Evolutionary conservation across 257 asterid species (phyloP).

Genomic region (Penstemon davidsonii): DNA sequence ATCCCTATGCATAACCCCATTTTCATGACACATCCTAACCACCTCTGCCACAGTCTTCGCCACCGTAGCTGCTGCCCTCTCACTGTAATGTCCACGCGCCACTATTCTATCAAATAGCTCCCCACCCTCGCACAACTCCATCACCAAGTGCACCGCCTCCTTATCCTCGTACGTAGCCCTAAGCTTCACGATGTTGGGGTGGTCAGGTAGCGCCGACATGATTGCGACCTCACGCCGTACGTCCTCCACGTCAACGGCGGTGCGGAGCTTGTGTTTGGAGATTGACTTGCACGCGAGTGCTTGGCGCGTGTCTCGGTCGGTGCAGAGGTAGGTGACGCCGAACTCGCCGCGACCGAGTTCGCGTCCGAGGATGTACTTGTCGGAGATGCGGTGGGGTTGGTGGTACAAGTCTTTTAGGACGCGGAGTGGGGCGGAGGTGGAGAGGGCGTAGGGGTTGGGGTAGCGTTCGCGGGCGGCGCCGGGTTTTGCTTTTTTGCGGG

Average conservation of each 20-base stretch:
- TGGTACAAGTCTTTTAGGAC: slow-evolving; percentile 66
- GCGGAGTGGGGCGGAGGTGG: slow-evolving; percentile 63
- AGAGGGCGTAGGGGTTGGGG: slow-evolving; percentile 64
- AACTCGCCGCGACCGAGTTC: slow-evolving; percentile 96
- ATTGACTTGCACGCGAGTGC: slow-evolving; percentile 92
- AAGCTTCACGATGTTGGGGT: slow-evolving; percentile 71
- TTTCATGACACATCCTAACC: slow-evolving; percentile 74
- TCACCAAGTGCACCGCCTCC: slow-evolving; percentile 88
- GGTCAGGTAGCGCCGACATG: slow-evolving; percentile 88
- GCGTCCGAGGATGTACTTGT: slow-evolving; percentile 78
- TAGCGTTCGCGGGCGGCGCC: slow-evolving; percentile 41
- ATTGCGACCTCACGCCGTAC: slow-evolving; percentile 92
- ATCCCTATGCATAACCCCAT: slow-evolving; percentile 93
- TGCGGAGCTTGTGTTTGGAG: slow-evolving; percentile 83
- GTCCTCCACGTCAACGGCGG: slow-evolving; percentile 86
- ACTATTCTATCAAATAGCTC: slow-evolving; percentile 88
- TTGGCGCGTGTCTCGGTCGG: slow-evolving; percentile 79
- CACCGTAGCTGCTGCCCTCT: slow-evolving; percentile 80
- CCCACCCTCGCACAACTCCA: slow-evolving; percentile 97
- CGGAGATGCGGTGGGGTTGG: slow-evolving; percentile 53
- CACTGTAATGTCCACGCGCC: slow-evolving; percentile 96
- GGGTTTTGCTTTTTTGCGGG: slow-evolving; percentile 37
- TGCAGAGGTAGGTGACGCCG: slow-evolving; percentile 88
- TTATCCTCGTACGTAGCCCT: slow-evolving; percentile 89
- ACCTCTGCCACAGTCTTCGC: slow-evolving; percentile 84